phyloP scores from a whole-genome alignment of 73 alveolate genomes.

The Tetrahymena elliotti region DNA sequence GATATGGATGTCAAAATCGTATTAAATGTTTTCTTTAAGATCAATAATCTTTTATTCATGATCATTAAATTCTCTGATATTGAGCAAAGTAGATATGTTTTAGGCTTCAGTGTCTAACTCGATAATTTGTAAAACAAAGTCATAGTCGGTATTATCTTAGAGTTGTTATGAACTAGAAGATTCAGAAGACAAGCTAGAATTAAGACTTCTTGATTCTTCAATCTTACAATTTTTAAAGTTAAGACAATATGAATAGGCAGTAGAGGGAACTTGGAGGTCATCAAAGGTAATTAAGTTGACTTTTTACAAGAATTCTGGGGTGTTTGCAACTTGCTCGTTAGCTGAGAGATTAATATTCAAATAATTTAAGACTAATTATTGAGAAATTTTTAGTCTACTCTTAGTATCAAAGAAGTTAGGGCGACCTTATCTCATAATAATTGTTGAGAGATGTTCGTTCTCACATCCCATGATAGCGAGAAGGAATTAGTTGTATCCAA shows the following conservation, averaged over 20 bases:
- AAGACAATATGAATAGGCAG: background rate
- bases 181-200: background rate
- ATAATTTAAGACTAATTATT: background rate
- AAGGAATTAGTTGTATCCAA: background rate
- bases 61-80: background rate
- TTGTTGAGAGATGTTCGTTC: background rate
- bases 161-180: background rate
- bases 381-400: background rate
- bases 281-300: background rate
- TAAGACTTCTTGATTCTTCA: background rate
- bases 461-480: background rate
- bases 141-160: background rate
- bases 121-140: background rate
- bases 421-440: background rate
- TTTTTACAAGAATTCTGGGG: background rate
- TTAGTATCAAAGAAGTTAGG: background rate
- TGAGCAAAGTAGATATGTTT: background rate
- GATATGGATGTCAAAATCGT: background rate
- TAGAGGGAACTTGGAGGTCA: background rate
- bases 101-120: background rate
- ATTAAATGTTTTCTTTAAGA: background rate
- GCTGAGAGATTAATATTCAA: background rate
- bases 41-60: background rate
- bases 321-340: background rate
- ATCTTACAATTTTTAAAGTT: background rate